phyloP scores from a whole-genome alignment of 257 asterid genomes.

The Solanum peruvianum region DNA sequence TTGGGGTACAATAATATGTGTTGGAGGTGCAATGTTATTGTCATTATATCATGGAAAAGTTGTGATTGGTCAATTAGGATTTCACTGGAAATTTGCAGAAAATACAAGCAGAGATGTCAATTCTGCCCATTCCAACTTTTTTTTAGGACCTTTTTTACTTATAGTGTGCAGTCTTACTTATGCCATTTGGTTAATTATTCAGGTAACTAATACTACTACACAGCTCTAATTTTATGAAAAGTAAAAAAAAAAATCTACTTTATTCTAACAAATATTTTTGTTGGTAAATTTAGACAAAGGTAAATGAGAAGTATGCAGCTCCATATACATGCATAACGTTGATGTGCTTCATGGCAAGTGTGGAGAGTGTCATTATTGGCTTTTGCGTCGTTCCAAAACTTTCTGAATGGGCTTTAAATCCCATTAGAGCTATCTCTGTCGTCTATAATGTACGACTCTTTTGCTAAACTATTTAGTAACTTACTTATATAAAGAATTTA shows the following conservation, averaged over 20 bases:
- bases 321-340: constrained; percentile 71
- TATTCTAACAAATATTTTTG: neutral
- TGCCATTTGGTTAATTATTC: constrained; percentile 76
- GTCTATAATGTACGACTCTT: constrained; percentile 35
- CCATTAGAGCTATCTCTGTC: constrained; percentile 51
- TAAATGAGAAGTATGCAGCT: constrained; percentile 45
- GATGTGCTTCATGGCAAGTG: constrained; percentile 66
- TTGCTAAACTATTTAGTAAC: too few species aligned
- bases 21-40: constrained; percentile 64
- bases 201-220: constrained; percentile 6
- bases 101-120: neutral
- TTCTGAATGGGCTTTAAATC: constrained; percentile 55
- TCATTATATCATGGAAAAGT: constrained; percentile 60
- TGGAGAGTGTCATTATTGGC: constrained; percentile 50
- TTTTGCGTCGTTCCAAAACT: constrained; percentile 34
- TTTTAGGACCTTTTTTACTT: constrained; percentile 60
- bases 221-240: neutral
- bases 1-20: constrained; percentile 58
- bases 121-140: constrained; percentile 13
- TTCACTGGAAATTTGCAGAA: constrained; percentile 69
- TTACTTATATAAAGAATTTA: too few species aligned
- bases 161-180: constrained; percentile 56
- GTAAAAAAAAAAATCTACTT: neutral
- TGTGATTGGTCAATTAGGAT: constrained; percentile 31
- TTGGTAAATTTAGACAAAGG: constrained; percentile 23